phyloP scores from a whole-genome alignment of 345 rosid species.

The Adansonia digitata region DNA sequence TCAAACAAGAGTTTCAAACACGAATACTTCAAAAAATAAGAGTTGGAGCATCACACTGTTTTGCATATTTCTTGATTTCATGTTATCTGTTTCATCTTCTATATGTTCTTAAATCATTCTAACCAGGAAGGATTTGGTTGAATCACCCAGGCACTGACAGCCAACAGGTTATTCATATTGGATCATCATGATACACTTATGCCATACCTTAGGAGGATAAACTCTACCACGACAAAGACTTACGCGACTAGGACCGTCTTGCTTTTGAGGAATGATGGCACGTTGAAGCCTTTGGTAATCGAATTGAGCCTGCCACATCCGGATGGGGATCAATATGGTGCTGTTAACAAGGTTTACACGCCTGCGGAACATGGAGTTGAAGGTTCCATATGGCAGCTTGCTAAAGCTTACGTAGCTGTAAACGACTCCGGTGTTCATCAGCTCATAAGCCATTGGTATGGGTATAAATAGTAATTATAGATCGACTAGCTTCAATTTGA shows the following conservation, averaged over 20 bases:
- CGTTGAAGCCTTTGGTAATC: constrained; percentile 78
- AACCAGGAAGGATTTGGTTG: not conserved
- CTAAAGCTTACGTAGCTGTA: constrained; percentile 84
- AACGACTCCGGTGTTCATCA: constrained; percentile 89
- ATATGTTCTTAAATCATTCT: not conserved
- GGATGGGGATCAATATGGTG: constrained; percentile 58
- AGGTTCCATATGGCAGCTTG: constrained; percentile 72
- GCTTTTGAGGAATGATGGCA: constrained; percentile 69
- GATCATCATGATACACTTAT: constrained; percentile 81
- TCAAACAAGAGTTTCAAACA: too few species aligned
- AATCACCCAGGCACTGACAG: constrained; percentile 60
- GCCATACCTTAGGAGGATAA: constrained; percentile 67
- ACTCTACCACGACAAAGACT: constrained; percentile 51
- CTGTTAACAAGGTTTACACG: constrained; percentile 51
- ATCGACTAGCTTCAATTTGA: not conserved
- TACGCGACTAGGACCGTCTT: constrained; percentile 79
- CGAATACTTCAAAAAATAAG: too few species aligned
- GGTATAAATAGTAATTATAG: not conserved
- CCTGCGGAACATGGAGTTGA: constrained; percentile 69
- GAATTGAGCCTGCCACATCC: constrained; percentile 79
- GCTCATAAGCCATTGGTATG: constrained; percentile 90
- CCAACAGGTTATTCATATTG: constrained; percentile 60
- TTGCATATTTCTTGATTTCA: not conserved
- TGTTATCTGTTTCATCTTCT: not conserved
- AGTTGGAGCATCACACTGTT: too few species aligned